phyloP scores from a whole-genome alignment of 179 eudicot genomes.

The Beta corolliflora region DNA sequence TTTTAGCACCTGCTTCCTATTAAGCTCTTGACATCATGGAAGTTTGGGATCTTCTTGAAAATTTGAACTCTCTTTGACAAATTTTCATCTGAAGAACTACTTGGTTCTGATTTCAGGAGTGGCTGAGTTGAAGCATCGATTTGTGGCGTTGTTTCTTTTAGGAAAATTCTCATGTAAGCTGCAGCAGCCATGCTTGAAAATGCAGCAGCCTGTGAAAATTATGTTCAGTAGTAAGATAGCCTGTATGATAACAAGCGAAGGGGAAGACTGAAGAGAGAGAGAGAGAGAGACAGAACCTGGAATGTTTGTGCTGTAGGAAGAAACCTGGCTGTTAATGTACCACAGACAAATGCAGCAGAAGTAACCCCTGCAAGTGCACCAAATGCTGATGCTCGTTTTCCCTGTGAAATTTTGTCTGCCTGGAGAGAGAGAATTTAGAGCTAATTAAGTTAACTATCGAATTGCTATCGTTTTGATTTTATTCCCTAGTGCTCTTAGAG shows the following conservation, averaged over 20 bases:
- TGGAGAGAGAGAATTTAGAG: slow-evolving; percentile 7
- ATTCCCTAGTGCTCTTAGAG: too few relatives aligned
- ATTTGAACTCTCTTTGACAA: slow-evolving; percentile 27
- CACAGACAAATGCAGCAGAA: slow-evolving; percentile 59
- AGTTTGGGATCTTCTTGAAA: slow-evolving; percentile 41
- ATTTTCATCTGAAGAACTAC: slow-evolving; percentile 18
- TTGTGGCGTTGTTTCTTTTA: slow-evolving; percentile 40
- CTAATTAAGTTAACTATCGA: not conserved
- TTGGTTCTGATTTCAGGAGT: slow-evolving; percentile 34
- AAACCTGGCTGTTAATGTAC: slow-evolving; percentile 57
- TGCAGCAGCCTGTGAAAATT: slow-evolving; percentile 47
- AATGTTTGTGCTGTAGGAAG: slow-evolving; percentile 51
- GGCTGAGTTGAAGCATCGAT: slow-evolving; percentile 24
- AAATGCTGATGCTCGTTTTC: slow-evolving; percentile 53
- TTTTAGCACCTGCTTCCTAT: slow-evolving; percentile 49
- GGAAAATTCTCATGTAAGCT: slow-evolving; percentile 60
- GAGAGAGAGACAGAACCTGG: slow-evolving; percentile 45
- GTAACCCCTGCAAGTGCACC: slow-evolving; percentile 53
- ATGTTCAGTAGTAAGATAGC: not conserved
- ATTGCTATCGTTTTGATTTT: too few relatives aligned
- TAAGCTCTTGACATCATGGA: slow-evolving; percentile 37
- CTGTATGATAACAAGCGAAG: not conserved
- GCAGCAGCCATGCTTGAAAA: slow-evolving; percentile 49
- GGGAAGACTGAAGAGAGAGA: not conserved
- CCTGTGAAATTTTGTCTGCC: slow-evolving; percentile 59